Conservation (phyloP, 371 early-diverging fungal genomes). For the Circinella minor region DNA sequence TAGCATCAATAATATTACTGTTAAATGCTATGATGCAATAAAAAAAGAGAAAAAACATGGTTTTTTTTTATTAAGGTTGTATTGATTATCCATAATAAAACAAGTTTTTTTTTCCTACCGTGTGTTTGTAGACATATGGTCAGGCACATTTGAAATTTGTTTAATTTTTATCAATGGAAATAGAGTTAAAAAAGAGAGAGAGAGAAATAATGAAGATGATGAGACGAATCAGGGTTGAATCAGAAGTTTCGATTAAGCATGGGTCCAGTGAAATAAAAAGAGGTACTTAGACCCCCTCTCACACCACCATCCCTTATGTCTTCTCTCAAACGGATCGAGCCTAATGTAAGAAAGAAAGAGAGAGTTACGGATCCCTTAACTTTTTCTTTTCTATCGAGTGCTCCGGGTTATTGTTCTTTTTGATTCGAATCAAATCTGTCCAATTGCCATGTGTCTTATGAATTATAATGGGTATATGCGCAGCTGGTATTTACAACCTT, state of each 20-base stretch:
- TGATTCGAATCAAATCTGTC: conserved; percentile 7
- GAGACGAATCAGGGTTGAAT: conserved; percentile 17
- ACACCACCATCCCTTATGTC: conserved; percentile 8
- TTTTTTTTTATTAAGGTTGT: no score
- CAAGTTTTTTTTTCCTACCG: neutral
- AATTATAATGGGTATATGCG: conserved; percentile 8
- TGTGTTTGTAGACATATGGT: neutral
- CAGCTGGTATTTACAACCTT: conserved; percentile 7
- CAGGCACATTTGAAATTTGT: neutral
- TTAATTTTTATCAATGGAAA: neutral
- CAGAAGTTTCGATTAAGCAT: conserved; percentile 15
- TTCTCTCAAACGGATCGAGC: neutral
- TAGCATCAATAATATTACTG: no score
- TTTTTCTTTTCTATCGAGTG: neutral
- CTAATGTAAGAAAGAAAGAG: neutral
- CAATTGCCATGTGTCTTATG: conserved; percentile 11
- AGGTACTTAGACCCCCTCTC: neutral
- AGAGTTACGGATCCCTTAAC: neutral
- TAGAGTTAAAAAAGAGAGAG: no score
- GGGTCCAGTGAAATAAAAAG: neutral
- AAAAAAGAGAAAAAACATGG: neutral
- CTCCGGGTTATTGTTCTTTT: conserved; percentile 15
- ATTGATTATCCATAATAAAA: no score
- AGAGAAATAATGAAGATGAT: neutral
- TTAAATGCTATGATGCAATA: neutral